These are phyloP conservation scores for Pseudogymnoascus sp. DNA, from an alignment of 2,329 filamentous ascomycete species.

Conservation along the genomic window DNA sequence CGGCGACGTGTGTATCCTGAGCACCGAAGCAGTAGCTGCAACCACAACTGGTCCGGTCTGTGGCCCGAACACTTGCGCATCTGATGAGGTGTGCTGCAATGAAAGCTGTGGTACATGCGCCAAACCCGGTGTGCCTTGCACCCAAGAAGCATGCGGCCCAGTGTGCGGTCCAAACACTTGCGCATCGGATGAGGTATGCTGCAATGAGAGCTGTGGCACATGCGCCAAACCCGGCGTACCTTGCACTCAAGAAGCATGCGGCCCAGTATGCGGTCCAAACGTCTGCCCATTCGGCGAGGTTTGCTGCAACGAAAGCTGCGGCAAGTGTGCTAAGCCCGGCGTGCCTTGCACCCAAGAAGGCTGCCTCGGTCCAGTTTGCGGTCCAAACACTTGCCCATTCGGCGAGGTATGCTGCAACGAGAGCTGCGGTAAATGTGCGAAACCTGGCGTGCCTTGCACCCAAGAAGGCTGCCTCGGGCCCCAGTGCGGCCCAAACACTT, in stretches of 20 bases:
- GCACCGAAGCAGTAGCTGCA: background rate
- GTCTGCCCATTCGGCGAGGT: background rate
- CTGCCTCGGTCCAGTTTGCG: background rate
- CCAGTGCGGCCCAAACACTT: background rate
- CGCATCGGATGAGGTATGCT: conserved; percentile 19
- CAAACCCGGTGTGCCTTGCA: background rate
- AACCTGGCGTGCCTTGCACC: background rate
- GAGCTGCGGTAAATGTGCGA: background rate
- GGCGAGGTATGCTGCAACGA: background rate
- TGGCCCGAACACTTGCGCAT: background rate
- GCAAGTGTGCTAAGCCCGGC: background rate
- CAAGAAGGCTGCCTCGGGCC: background rate
- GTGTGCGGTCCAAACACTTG: background rate
- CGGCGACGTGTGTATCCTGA: background rate
- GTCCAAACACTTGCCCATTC: background rate
- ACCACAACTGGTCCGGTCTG: background rate
- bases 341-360: background rate
- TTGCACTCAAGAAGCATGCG: conserved; percentile 16
- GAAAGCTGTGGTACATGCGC: background rate
- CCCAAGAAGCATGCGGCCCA: background rate
- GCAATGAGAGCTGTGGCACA: conserved; percentile 18
- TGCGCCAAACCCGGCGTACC: conserved; percentile 14
- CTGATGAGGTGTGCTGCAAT: background rate
- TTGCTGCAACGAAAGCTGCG: background rate
- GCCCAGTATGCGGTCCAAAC: background rate